A percentile compares a stretch with the other conserved stretches of the same genome.
Conservation (phyloP, 2,329 filamentous ascomycete species). For the Huntiella moniliformis region DNA sequence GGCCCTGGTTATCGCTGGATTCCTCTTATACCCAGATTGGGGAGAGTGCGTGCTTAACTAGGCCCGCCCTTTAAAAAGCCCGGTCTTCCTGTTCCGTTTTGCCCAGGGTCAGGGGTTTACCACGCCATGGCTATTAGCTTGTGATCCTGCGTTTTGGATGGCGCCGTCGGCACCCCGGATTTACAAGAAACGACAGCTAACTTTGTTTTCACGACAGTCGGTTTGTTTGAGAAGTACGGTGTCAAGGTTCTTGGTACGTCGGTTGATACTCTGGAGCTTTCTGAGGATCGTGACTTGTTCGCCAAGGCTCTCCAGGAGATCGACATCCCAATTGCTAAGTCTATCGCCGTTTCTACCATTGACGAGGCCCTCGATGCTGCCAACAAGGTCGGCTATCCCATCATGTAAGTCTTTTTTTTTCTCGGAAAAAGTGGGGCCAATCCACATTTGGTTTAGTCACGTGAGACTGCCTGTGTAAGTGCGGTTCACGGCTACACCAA, state of each 20-base stretch:
- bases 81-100: not conserved
- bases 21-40: too few species aligned
- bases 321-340: conserved; percentile 91
- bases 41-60: too few species aligned
- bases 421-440: not conserved
- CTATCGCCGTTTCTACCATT: conserved; percentile 75
- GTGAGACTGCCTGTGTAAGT: conserved; percentile 7
- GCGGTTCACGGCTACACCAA: not conserved
- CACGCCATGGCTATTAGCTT: too few species aligned
- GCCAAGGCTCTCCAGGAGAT: conserved; percentile 93
- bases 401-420: conserved; percentile 37
- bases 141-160: too few species aligned
- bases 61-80: too few species aligned
- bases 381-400: conserved; percentile 76
- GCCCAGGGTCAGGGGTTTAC: too few species aligned
- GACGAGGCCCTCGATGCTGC: conserved; percentile 86
- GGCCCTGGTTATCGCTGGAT: too few species aligned
- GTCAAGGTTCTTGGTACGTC: conserved; percentile 93
- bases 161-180: too few species aligned
- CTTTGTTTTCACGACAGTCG: conserved; percentile 25
- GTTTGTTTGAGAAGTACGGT: conserved; percentile 84
- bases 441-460: conserved; percentile 1
- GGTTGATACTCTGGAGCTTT: conserved; percentile 82
- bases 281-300: conserved; percentile 78
- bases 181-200: too few species aligned